Evolutionary conservation across 805 yeast genomes (phyloP), one percentile per base, ranked within the genome.

Genomic region (Yarrowia alimentaria): DNA sequence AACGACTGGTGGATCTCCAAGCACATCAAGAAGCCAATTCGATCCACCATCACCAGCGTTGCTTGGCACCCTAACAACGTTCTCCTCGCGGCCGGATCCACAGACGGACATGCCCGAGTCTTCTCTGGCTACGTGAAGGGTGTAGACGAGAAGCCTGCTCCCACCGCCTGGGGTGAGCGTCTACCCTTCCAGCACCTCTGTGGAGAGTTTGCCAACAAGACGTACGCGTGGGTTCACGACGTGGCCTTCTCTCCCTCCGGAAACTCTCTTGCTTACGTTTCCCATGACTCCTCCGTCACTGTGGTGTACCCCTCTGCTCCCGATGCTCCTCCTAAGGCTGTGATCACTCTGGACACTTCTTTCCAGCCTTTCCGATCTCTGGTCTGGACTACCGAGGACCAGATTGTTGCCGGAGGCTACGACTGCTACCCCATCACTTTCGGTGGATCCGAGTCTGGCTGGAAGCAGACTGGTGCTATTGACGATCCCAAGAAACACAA

Each of bases 1-100:
- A 93, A 91, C 66, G 96, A 93, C 66, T 93, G 99, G 99, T 93
- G 99, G 99, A 90, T 93, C 47, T 87, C 98, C 11, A 91, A 91
- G 68, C 99, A 91, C 70, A 84, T 93, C 68, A 90, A 90, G 73
- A 88, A 86, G 68, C 96, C 97, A n/a, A 74, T 93, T 60, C 82
- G 83, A 65, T 84, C 96, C 9, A 88, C 97, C 24, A 77, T 90
- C 58, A 75, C 90, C 57, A 74, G 85, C 37, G 74, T 91, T 52
- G 82, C 82, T 57, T 90, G 99, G 99, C 97, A 93, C 66, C 90
- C 88, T 53, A 93, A 93, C 68, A 83, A 81, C 60, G 94, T 93
- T 18, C 72, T 93, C 54, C 72, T 93, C 56, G 93, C 94, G 2
- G 76, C 85, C 38, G 98, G 98, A 18, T 87, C 96, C 17, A 85